Conservation (phyloP, 495 filamentous ascomycete species). For the Penicillium diatomitis region DNA sequence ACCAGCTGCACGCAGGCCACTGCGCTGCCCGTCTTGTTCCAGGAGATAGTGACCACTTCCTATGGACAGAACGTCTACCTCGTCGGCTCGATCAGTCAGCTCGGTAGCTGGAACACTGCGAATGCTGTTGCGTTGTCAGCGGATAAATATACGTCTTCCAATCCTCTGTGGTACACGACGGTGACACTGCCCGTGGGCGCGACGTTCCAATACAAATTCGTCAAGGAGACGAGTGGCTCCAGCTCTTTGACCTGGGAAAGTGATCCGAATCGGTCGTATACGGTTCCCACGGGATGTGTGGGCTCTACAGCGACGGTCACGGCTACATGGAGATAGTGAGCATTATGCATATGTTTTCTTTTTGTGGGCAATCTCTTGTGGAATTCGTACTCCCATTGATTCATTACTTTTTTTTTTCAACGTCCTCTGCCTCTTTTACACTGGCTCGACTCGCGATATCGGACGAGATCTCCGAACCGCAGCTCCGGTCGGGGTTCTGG, state of each 20-base stretch:
- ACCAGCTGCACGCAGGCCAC: conserved; percentile 26
- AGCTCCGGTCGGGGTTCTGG: too few species aligned
- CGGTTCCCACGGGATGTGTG: conserved; percentile 40
- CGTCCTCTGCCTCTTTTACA: too few species aligned
- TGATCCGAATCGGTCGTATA: conserved; percentile 51
- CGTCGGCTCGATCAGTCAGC: conserved; percentile 39
- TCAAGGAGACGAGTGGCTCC: conserved; percentile 45
- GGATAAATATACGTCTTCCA: conserved; percentile 38
- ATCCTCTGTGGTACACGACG: conserved; percentile 46
- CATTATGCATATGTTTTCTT: too few species aligned
- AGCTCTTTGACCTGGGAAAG: conserved; percentile 47
- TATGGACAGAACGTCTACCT: conserved; percentile 50
- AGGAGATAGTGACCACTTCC: conserved; percentile 39
- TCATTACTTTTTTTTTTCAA: too few species aligned
- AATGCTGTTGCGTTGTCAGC: conserved; percentile 44
- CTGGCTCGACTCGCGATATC: too few species aligned
- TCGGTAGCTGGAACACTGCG: conserved; percentile 45
- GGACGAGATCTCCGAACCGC: too few species aligned
- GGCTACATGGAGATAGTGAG: conserved; percentile 16
- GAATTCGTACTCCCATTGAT: too few species aligned
- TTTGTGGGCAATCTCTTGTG: too few species aligned
- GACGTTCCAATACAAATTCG: conserved; percentile 54
- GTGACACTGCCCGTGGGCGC: conserved; percentile 41
- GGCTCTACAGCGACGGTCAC: conserved; percentile 16
- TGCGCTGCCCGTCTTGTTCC: conserved; percentile 45